Base-by-base conservation (phyloP, 1,139 yeast genomes). In the Candida pseudocylindracea region DNA sequence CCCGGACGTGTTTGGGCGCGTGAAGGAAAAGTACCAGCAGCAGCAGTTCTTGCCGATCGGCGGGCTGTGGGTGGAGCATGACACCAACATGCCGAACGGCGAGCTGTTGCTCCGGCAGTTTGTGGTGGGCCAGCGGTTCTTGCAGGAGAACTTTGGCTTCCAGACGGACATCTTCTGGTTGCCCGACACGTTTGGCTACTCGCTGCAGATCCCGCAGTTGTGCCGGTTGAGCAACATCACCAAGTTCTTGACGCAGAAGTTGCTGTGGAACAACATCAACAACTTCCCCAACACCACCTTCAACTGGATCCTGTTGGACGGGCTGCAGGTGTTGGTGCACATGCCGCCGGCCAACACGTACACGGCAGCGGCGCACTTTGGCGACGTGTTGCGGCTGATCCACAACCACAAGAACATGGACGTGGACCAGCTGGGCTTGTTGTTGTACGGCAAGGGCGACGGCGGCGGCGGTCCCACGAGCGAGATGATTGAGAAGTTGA, bases 401-500 rank as follows among this genome's bases (percentile, higher is more conserved):
- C 57, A 57, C 29, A 88, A 81, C 45, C 93, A 88, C 54, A 78
- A 83, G 54, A 80, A 85, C 43, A 56, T 78, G 39, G 72, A 83
- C 36, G 69, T 71, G 41, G 85, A 75, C 33, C 88, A 80, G 35
- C 66, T 78, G 10, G 91, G 93, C 0, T 58, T 88, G 46, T 56
- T 88, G 46, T 59, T 83, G 34, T 88, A 69, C 44, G 98, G 98
- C 29, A 71, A 76, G 44, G 98, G 98, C 46, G 98, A 88, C 47
- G 98, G 98, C 42, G 98, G 98, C 39, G 96, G 96, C 41, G 98
- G 98, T 6, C 96, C 96, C 29, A 74, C 81, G 4, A 78, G 78
- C 31, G 93, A 78, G 45, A 85, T 83, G 93, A 47, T 88, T 39
- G 95, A 88, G 48, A 83, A 81, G 49, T 60, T 88, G 44, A 70